phyloP scores from a whole-genome alignment of 495 filamentous ascomycete genomes.

The Neurospora sp. region DNA sequence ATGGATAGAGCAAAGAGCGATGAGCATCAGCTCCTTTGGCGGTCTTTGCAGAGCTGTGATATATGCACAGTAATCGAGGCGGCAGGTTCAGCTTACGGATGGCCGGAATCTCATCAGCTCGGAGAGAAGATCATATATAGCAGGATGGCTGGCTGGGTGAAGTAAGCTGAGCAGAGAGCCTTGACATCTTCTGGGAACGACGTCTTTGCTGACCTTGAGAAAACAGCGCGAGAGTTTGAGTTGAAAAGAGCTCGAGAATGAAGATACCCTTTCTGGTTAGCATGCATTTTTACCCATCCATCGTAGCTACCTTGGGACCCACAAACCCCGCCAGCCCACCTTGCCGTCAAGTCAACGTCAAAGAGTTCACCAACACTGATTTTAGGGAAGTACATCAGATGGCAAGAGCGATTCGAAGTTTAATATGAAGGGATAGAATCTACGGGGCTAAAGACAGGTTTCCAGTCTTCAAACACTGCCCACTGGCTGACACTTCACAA shows the following conservation, averaged over 20 bases:
- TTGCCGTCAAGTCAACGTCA: background rate
- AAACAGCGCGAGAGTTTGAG: background rate
- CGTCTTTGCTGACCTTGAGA: background rate
- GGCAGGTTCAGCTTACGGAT: background rate
- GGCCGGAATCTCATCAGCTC: background rate
- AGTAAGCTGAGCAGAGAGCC: background rate
- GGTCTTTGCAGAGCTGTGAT: background rate
- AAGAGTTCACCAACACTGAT: background rate
- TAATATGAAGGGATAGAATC: background rate
- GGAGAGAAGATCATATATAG: background rate
- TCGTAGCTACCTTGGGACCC: background rate
- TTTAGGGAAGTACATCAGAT: background rate
- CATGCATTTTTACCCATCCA: background rate
- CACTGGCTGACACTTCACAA: background rate
- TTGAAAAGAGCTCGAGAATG: background rate
- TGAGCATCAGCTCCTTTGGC: background rate
- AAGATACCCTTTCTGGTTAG: background rate
- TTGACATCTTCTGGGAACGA: background rate
- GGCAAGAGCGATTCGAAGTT: background rate
- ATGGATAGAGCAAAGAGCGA: background rate
- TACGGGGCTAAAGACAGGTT: background rate
- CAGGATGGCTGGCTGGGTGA: background rate
- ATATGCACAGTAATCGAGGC: background rate
- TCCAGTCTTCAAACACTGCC: background rate
- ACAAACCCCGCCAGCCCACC: background rate